phyloP scores from a whole-genome alignment of 768 basidiomycete genomes.

The Agaricus subrufescens region DNA sequence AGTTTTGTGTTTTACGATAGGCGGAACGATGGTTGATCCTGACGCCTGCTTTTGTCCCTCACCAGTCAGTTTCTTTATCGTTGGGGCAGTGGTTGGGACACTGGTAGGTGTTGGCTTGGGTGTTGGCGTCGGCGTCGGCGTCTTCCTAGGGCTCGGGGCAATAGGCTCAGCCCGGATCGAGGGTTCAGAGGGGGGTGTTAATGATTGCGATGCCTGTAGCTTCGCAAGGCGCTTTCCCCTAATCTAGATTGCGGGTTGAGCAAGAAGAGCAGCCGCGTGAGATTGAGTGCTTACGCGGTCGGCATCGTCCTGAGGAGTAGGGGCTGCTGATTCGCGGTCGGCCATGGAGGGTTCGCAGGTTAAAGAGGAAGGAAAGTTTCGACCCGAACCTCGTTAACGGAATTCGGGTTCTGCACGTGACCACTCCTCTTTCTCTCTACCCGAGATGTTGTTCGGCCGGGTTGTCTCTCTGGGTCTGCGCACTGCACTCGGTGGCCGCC shows the following conservation, averaged over 20 bases:
- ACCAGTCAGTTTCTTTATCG: constrained; percentile 29
- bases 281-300: constrained; percentile 53
- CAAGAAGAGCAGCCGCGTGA: background rate
- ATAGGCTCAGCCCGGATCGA: constrained; percentile 21
- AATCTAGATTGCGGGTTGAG: constrained; percentile 50
- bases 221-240: constrained; percentile 89
- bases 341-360: constrained; percentile 12
- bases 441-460: constrained; percentile 16
- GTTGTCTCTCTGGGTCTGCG: constrained; percentile 14
- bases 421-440: background rate
- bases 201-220: constrained; percentile 42
- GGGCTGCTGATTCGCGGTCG: constrained; percentile 21
- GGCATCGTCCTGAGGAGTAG: constrained; percentile 69
- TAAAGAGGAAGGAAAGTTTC: background rate
- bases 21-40: constrained; percentile 24
- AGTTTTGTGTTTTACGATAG: constrained; percentile 45
- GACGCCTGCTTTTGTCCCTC: constrained; percentile 24
- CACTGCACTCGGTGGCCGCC: constrained; percentile 13
- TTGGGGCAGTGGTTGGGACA: constrained; percentile 32
- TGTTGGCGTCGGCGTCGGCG: constrained; percentile 9
- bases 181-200: constrained; percentile 19
- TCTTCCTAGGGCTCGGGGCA: constrained; percentile 9
- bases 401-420: background rate
- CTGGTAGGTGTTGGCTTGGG: constrained; percentile 21
- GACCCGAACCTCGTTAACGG: background rate